phyloP scores from a whole-genome alignment of 768 basidiomycete species.

The Boletus sp. region DNA sequence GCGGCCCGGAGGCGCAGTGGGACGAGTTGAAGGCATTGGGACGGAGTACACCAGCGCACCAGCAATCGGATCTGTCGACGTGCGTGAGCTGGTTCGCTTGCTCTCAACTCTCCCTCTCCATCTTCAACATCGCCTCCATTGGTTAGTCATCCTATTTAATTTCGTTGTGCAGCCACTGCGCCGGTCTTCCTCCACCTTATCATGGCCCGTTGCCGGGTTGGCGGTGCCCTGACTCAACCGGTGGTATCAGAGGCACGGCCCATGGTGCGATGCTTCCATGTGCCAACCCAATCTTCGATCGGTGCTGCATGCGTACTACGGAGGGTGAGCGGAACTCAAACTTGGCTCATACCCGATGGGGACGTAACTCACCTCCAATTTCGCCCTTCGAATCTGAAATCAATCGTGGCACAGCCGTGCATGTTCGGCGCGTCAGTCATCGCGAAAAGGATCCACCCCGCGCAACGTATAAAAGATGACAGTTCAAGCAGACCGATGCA shows the following conservation, averaged over 20 bases:
- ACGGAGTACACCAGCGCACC: no score
- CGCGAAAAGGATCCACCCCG: not conserved
- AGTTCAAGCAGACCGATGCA: not conserved
- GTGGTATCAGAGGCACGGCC: constrained; percentile 2
- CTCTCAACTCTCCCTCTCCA: no score
- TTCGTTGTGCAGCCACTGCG: not conserved
- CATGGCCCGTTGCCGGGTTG: not conserved
- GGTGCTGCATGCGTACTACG: constrained; percentile 6
- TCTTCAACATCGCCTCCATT: not conserved
- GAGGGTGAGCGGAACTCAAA: not conserved
- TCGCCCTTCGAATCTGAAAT: not conserved
- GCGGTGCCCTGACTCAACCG: not conserved
- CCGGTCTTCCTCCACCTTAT: constrained; percentile 5
- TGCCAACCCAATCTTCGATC: constrained; percentile 7
- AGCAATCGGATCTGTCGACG: not conserved
- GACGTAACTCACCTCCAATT: not conserved
- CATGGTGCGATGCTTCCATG: not conserved
- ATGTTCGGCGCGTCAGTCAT: not conserved
- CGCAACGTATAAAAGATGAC: constrained; percentile 20
- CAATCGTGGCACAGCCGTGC: not conserved
- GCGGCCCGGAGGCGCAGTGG: not conserved
- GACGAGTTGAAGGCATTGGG: not conserved
- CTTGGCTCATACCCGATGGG: not conserved
- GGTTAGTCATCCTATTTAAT: not conserved
- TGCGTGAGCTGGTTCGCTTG: constrained; percentile 1